Evolutionary conservation across 192 early-diverging fungal genomes (phyloP).

Genomic region (Umbelopsis sp.): DNA sequence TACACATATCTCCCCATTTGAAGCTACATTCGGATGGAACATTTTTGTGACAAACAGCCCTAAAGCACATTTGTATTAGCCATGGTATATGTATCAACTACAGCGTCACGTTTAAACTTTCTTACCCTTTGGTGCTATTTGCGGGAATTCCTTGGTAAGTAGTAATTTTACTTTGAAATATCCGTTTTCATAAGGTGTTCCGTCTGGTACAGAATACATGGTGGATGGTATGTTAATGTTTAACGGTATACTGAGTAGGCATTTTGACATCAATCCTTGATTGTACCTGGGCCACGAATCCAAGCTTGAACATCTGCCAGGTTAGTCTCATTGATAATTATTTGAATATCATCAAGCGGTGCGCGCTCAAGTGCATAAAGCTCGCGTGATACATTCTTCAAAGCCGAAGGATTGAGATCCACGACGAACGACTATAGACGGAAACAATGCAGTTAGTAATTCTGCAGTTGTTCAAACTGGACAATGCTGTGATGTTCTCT

Average conservation of each 20-base stretch:
- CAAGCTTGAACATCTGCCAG: conserved; percentile 84
- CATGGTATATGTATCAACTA: neutral
- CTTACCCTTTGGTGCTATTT: conserved; percentile 82
- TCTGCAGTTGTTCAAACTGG: neutral
- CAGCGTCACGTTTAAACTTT: neutral
- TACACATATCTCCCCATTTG: conserved; percentile 91
- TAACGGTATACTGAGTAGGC: neutral
- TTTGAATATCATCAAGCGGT: conserved; percentile 84
- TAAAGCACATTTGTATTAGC: conserved; percentile 24
- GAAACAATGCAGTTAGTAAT: neutral
- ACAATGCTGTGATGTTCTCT: neutral
- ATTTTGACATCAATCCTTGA: neutral
- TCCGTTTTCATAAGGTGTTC: conserved; percentile 86
- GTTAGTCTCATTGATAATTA: conserved; percentile 70
- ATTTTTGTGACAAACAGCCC: conserved; percentile 90
- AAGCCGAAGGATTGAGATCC: conserved; percentile 43
- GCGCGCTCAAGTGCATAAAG: conserved; percentile 50
- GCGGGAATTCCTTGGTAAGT: conserved; percentile 75
- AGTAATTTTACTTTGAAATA: conserved; percentile 71
- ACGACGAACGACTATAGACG: conserved; percentile 34
- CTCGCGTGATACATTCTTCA: conserved; percentile 62
- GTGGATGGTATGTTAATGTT: neutral
- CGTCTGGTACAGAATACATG: conserved; percentile 41
- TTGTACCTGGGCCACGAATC: conserved; percentile 76
- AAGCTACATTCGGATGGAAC: conserved; percentile 95